A percentile compares a stretch with the other conserved stretches of the same genome.
Evolutionary conservation across 345 rosid genomes (phyloP).

Genomic region (Abelmoschus esculentus): DNA sequence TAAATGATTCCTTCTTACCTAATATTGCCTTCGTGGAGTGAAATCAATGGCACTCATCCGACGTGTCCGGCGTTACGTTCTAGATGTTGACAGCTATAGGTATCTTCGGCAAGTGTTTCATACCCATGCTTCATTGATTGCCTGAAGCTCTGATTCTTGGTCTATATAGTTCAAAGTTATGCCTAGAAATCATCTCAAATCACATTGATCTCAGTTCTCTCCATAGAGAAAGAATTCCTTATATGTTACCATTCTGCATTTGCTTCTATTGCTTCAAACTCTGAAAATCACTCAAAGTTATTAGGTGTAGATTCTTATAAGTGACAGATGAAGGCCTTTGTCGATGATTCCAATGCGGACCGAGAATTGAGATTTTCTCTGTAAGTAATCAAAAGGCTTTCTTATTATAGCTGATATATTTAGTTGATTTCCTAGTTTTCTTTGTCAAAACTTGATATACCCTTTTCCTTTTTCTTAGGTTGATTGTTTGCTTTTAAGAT

Average conservation of each 20-base stretch:
- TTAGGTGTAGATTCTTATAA: not conserved
- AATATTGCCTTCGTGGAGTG: not conserved
- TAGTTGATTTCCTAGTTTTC: not conserved
- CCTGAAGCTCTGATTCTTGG: not conserved
- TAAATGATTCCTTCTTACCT: not conserved
- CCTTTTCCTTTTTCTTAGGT: not conserved
- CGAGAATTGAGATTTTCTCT: slow-evolving; percentile 1
- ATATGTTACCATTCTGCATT: not conserved
- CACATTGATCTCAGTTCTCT: not conserved
- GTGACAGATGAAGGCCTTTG: not conserved
- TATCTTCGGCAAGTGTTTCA: slow-evolving; percentile 4
- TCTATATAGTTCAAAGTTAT: slow-evolving; percentile 4
- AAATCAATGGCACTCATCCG: slow-evolving; percentile 1
- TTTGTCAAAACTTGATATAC: not conserved
- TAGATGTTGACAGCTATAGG: slow-evolving; percentile 1
- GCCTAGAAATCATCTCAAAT: not conserved
- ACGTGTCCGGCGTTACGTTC: slow-evolving; percentile 18
- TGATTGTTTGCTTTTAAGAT: not conserved
- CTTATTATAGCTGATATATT: not conserved
- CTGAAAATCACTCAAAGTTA: not conserved
- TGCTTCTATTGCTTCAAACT: slow-evolving; percentile 1
- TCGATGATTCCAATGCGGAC: not conserved
- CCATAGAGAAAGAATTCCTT: not conserved
- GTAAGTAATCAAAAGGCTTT: slow-evolving; percentile 7
- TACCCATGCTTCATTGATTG: not conserved